Base-by-base conservation (phyloP, 2,329 filamentous ascomycete genomes). In the Scedosporium dehoogii region DNA sequence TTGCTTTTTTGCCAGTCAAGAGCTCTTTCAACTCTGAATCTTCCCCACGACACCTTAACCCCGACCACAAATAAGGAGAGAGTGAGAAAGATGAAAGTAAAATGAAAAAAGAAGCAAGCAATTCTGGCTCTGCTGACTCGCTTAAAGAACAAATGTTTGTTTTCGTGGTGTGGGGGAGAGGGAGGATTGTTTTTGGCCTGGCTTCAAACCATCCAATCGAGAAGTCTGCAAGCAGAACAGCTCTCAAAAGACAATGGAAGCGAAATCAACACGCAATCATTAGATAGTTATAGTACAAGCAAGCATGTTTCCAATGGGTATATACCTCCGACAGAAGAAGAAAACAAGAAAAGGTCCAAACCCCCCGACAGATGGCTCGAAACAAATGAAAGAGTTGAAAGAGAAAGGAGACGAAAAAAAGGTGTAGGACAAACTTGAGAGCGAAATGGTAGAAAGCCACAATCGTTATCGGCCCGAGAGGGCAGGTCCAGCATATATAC, bases 341-440 rank as follows among this genome's bases (percentile, higher is more conserved):
- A 27, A 44, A 46, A 42, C 6, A 29, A 44, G 27, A 21, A 59
- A 29, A 38, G 16, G 10, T 4, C 33, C 10, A 38, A 38, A 38
- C 33, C 33, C 27, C 27, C 16, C 58, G 23, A 42, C 12, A 63
- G 21, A 27, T 29, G 61, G 65, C 29, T 53, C 46, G 38, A 60
- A 61, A n/a, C 62, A 60, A 44, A 58, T 57, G 18, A 38, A 44
- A 38, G 58, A 58, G 58, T 25, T 25, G 58, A 62, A 57, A 51
- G 14, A 44, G 46, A 18, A 51, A 51, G 16, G 9, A 5, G 44
- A 48, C 14, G n/a, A 57, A 7, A 57, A 53, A 59, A 12, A n/a
- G 55, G 23, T 57, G 55, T 27, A 27, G n/a, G n/a, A 57, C 18
- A 57, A 33, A 57, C 33, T 38, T 38, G 33, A 38, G 33, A 38